A percentile compares a stretch with the other conserved stretches of the same genome.
Evolutionary conservation across 1,284 basidiomycete genomes (phyloP).

Genomic region (Puccinia coronata): DNA sequence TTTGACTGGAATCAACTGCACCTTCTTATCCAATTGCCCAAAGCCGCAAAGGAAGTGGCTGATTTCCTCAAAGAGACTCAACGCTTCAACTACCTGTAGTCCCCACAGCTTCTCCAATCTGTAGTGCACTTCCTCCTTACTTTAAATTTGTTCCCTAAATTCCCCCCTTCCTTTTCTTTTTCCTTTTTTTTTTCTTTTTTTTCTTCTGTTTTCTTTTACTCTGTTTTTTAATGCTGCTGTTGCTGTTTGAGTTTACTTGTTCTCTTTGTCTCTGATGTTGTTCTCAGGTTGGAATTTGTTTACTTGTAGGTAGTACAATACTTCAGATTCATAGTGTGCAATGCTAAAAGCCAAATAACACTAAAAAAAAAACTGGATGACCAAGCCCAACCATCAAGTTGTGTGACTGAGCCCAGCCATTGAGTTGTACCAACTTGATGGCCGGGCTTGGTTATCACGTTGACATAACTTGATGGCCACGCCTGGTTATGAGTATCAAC

Average conservation of each 20-base stretch:
- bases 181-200: background rate
- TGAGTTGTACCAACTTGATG: no score
- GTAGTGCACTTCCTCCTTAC: no score
- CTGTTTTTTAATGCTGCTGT: background rate
- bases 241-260: slow-evolving; percentile 12
- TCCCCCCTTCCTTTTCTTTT: no score
- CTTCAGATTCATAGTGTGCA: slow-evolving; percentile 10
- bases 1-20: background rate
- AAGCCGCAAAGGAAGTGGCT: background rate
- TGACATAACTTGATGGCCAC: no score
- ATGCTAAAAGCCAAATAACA: background rate
- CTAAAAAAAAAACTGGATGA: background rate
- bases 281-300: background rate
- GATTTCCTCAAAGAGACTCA: background rate
- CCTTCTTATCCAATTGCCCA: background rate
- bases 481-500: no score
- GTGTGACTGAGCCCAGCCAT: no score
- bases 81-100: background rate
- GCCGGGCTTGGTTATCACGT: no score
- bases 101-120: no score
- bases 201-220: background rate
- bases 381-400: no score
- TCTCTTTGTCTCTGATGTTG: background rate
- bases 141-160: no score
- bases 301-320: background rate